Percentiles rank a stretch among this genome's conserved stretches.
phyloP scores from a whole-genome alignment of 495 filamentous ascomycete species.

The Neurospora sp. region DNA sequence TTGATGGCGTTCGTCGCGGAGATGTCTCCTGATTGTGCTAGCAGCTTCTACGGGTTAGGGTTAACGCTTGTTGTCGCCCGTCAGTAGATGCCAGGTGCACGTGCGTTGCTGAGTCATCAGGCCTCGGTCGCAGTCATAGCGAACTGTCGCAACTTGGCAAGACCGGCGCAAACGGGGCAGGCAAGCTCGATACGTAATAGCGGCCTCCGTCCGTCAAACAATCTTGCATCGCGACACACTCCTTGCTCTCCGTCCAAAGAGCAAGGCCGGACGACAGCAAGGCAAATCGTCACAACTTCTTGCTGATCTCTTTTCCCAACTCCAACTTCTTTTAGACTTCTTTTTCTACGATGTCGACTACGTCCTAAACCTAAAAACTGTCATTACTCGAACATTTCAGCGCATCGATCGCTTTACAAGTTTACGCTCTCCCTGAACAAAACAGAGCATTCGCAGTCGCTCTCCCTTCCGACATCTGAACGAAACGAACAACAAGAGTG shows the following conservation, averaged over 20 bases:
- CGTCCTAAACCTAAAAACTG: neutral
- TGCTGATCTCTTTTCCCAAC: slow-evolving; percentile 1
- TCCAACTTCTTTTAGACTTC: neutral
- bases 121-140: neutral
- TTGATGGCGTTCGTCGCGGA: neutral
- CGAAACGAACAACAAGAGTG: neutral
- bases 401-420: neutral
- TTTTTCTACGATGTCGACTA: neutral
- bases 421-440: neutral
- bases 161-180: neutral
- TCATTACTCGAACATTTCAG: neutral
- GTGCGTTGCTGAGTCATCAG: neutral
- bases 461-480: neutral
- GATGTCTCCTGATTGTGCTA: neutral
- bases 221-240: neutral
- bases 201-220: neutral
- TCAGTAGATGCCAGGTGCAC: neutral
- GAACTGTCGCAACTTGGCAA: neutral
- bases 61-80: neutral
- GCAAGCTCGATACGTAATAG: neutral
- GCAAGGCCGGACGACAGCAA: neutral
- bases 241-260: neutral
- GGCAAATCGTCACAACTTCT: slow-evolving; percentile 6
- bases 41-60: neutral
- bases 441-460: neutral